Evolutionary conservation across 2,329 filamentous ascomycete genomes (phyloP).

Genomic region (Calonectria leucothoes): DNA sequence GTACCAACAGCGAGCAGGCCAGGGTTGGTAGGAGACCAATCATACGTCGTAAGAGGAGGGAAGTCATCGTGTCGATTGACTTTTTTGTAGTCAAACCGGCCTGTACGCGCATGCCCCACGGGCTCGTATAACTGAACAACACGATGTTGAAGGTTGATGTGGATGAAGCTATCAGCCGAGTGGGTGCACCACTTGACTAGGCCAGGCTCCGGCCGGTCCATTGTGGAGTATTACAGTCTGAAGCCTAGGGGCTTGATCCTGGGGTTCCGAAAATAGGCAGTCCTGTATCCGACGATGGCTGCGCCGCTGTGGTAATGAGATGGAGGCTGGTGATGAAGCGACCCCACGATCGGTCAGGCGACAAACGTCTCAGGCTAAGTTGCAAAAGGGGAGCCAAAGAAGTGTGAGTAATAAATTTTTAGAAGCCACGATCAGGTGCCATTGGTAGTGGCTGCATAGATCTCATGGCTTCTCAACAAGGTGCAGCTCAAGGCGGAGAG

Average conservation of each 20-base stretch:
- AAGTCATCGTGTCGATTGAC: slow-evolving; percentile 72
- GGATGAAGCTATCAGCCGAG: slow-evolving; percentile 69
- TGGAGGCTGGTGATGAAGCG: neutral
- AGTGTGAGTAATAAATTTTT: neutral
- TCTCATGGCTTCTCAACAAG: slow-evolving; percentile 25
- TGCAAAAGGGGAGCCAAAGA: neutral
- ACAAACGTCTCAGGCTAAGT: neutral
- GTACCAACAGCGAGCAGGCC: slow-evolving; percentile 81
- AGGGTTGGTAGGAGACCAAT: slow-evolving; percentile 72
- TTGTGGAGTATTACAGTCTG: slow-evolving; percentile 40
- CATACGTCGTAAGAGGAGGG: slow-evolving; percentile 72
- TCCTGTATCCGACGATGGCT: neutral
- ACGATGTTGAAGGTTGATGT: slow-evolving; percentile 73
- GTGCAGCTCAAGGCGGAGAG: slow-evolving; percentile 14
- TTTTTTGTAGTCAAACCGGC: slow-evolving; percentile 68
- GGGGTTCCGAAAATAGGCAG: neutral
- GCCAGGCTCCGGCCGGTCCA: slow-evolving; percentile 72
- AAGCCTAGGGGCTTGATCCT: neutral
- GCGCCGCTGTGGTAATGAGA: neutral
- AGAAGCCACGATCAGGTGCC: slow-evolving; percentile 16
- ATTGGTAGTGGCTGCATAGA: slow-evolving; percentile 22
- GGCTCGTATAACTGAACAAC: slow-evolving; percentile 73
- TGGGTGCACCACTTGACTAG: slow-evolving; percentile 76
- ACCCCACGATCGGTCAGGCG: slow-evolving; percentile 10
- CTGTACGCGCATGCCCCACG: slow-evolving; percentile 67